Percentiles rank a stretch among this genome's conserved stretches.
phyloP scores from a whole-genome alignment of 805 yeast species.

The Sugiyamaella valdiviana region DNA sequence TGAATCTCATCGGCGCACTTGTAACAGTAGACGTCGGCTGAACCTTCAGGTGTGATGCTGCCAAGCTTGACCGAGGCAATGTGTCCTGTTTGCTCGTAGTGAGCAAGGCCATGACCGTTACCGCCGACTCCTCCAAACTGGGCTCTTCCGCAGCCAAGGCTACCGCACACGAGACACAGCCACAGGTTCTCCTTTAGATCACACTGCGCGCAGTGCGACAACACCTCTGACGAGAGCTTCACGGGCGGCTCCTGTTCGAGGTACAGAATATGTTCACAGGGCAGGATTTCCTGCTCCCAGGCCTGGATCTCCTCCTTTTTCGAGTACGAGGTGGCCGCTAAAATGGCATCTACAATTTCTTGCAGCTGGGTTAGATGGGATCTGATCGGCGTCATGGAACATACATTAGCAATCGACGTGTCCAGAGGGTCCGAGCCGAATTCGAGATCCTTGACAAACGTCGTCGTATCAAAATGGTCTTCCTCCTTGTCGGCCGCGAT shows the following conservation, averaged over 20 bases:
- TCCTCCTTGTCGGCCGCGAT: slow-evolving; percentile 57
- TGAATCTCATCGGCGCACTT: slow-evolving; percentile 81
- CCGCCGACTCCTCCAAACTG: slow-evolving; percentile 96
- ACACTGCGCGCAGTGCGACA: slow-evolving; percentile 34
- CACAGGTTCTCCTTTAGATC: slow-evolving; percentile 70
- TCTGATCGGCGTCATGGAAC: background rate
- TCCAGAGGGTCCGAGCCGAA: slow-evolving; percentile 24
- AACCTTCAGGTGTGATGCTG: slow-evolving; percentile 66
- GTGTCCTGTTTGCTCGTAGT: slow-evolving; percentile 56
- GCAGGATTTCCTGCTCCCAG: slow-evolving; percentile 83
- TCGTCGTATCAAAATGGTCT: slow-evolving; percentile 49
- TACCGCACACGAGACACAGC: slow-evolving; percentile 89
- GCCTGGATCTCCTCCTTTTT: slow-evolving; percentile 67
- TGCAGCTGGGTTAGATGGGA: slow-evolving; percentile 31
- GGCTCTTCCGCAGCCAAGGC: slow-evolving; percentile 88
- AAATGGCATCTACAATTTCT: slow-evolving; percentile 39
- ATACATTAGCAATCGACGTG: slow-evolving; percentile 4
- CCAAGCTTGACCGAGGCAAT: slow-evolving; percentile 88
- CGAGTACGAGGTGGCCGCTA: slow-evolving; percentile 53
- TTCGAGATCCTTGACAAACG: slow-evolving; percentile 38
- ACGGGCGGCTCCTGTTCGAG: slow-evolving; percentile 36
- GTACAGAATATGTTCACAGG: slow-evolving; percentile 71
- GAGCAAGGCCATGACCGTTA: slow-evolving; percentile 80
- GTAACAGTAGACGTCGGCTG: slow-evolving; percentile 84
- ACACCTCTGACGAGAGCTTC: slow-evolving; percentile 9